phyloP scores from a whole-genome alignment of 192 early-diverging fungal species.

The Anaeromyces robustus region DNA sequence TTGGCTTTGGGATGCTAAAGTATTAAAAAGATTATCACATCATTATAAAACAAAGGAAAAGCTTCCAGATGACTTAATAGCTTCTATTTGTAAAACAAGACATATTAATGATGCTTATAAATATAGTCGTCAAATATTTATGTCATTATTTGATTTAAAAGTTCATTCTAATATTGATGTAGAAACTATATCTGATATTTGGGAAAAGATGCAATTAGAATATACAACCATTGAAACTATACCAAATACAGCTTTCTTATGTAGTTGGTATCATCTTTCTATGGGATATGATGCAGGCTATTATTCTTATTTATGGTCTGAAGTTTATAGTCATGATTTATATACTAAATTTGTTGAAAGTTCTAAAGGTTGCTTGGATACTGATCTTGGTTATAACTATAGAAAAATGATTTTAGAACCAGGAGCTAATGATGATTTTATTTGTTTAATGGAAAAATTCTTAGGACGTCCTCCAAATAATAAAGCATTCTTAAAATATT shows the following conservation, averaged over 20 bases:
- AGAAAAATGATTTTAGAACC: too few species aligned
- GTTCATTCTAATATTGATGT: not conserved
- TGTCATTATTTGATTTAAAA: conserved; percentile 4
- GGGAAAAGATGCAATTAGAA: not conserved
- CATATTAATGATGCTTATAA: conserved; percentile 1
- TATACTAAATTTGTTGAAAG: not conserved
- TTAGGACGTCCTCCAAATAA: too few species aligned
- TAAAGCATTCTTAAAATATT: too few species aligned
- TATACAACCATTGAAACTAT: not conserved
- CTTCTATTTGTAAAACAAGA: not conserved
- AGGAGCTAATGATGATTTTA: too few species aligned
- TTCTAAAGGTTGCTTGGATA: too few species aligned
- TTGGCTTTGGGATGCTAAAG: conserved; percentile 1
- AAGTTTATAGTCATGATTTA: not conserved
- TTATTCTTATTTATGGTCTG: not conserved
- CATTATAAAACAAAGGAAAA: not conserved
- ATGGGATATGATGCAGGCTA: conserved; percentile 1
- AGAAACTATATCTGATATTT: not conserved
- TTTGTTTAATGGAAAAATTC: too few species aligned
- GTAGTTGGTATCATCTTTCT: not conserved
- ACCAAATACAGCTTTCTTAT: not conserved
- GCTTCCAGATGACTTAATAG: not conserved
- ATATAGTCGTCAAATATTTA: conserved; percentile 6
- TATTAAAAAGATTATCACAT: not conserved
- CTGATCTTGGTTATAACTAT: too few species aligned